Evolutionary conservation across 306 rosid species (phyloP).

Genomic region (Fragaria iinumae): DNA sequence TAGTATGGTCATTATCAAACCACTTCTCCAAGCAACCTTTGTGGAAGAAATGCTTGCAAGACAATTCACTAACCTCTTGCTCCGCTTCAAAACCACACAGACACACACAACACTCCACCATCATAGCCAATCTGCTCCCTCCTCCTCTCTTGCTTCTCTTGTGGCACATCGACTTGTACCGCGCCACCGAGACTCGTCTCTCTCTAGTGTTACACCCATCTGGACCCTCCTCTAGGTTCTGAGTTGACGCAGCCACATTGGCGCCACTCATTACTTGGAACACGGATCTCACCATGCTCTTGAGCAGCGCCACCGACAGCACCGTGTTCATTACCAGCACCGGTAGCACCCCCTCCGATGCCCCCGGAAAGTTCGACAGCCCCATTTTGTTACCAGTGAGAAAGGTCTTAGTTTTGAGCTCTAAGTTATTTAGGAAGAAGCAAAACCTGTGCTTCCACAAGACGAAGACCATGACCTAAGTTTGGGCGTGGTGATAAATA

Average conservation of each 20-base stretch:
- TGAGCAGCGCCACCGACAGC: slow-evolving; percentile 49
- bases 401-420: background rate
- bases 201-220: slow-evolving; percentile 28
- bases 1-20: slow-evolving; percentile 55
- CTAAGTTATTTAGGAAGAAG: background rate
- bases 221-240: slow-evolving; percentile 24
- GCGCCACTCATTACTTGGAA: slow-evolving; percentile 38
- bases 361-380: slow-evolving; percentile 53
- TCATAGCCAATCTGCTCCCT: background rate
- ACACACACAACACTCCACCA: slow-evolving; percentile 72
- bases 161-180: slow-evolving; percentile 46
- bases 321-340: slow-evolving; percentile 65
- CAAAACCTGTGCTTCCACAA: background rate
- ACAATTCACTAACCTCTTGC: slow-evolving; percentile 71
- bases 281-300: slow-evolving; percentile 61
- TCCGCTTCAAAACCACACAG: slow-evolving; percentile 62
- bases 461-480: background rate
- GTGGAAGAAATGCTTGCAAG: slow-evolving; percentile 84
- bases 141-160: background rate
- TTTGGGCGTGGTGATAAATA: background rate
- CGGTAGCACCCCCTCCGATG: slow-evolving; percentile 61
- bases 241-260: slow-evolving; percentile 13
- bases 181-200: slow-evolving; percentile 52
- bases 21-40: slow-evolving; percentile 69
- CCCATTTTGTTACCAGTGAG: slow-evolving; percentile 42